phyloP scores from a whole-genome alignment of 2,329 filamentous ascomycete species.

The Nemania serpens region DNA sequence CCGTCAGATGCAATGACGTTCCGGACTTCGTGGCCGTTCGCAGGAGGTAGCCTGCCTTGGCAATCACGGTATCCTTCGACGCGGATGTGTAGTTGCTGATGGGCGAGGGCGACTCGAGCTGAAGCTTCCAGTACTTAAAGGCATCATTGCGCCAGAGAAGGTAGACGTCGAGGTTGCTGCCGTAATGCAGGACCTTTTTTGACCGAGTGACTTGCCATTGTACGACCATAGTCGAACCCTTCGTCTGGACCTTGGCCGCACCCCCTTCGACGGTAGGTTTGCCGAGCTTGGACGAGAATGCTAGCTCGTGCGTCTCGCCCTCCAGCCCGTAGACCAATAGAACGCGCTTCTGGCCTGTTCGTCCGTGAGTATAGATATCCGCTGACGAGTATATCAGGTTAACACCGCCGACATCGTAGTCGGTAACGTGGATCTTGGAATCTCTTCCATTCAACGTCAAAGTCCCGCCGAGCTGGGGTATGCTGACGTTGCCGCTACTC shows the following conservation, averaged over 20 bases:
- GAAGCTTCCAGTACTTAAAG: conserved; percentile 71
- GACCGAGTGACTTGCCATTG: conserved; percentile 59
- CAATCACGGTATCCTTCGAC: conserved; percentile 52
- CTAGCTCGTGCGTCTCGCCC: conserved; percentile 67
- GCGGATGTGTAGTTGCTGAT: conserved; percentile 34
- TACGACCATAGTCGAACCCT: conserved; percentile 20
- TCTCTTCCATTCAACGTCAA: conserved; percentile 55
- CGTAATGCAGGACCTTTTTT: conserved; percentile 57
- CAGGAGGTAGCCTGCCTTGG: conserved; percentile 67
- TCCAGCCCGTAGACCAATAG: conserved; percentile 67
- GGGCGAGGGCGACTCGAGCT: conserved; percentile 52
- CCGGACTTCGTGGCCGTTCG: conserved; percentile 62
- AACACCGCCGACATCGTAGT: conserved; percentile 66
- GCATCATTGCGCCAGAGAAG: conserved; percentile 65
- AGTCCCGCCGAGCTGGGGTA: conserved; percentile 32
- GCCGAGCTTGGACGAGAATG: conserved; percentile 42
- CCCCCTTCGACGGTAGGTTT: conserved; percentile 18
- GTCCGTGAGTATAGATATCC: conserved; percentile 68
- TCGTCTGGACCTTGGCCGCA: conserved; percentile 16
- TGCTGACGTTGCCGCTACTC: conserved; percentile 33
- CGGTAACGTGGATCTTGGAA: conserved; percentile 69
- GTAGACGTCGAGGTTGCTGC: conserved; percentile 56
- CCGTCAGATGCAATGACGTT: conserved; percentile 64
- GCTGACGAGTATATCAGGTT: conserved; percentile 70
- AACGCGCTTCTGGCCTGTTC: conserved; percentile 24